Evolutionary conservation across 139 green algal genomes (phyloP).

Genomic region (Spirogloea muscicola): DNA sequence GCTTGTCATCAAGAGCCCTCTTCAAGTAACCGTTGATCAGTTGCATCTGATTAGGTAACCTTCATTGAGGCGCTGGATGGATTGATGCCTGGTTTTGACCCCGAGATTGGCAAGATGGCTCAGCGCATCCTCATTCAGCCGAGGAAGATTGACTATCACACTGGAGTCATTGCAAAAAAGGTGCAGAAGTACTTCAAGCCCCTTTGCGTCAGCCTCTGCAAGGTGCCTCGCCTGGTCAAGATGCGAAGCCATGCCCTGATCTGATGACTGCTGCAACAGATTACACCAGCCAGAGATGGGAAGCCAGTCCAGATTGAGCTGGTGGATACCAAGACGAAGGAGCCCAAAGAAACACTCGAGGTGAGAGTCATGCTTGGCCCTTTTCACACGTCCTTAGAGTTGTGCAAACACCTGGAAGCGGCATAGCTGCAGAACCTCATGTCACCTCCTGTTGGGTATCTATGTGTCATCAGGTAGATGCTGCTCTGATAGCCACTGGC

Average conservation of each 20-base stretch:
- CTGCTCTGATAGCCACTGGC: slow-evolving; percentile 91
- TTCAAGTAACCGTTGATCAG: neutral
- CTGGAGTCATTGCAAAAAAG: slow-evolving; percentile 76
- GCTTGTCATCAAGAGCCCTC: no score
- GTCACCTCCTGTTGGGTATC: neutral
- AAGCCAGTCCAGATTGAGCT: slow-evolving; percentile 96
- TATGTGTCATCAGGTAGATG: slow-evolving; percentile 49
- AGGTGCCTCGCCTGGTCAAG: no score
- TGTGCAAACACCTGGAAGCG: neutral
- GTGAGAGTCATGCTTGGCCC: slow-evolving; percentile 10
- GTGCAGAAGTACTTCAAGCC: no score
- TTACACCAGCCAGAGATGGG: slow-evolving; percentile 39
- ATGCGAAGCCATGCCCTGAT: neutral
- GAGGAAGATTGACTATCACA: slow-evolving; percentile 88
- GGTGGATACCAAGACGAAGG: slow-evolving; percentile 97
- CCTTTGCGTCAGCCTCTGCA: no score
- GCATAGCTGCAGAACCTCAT: no score
- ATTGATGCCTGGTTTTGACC: slow-evolving; percentile 98
- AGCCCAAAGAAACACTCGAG: slow-evolving; percentile 91
- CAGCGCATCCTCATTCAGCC: slow-evolving; percentile 89
- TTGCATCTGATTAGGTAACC: slow-evolving; percentile 90
- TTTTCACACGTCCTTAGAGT: neutral
- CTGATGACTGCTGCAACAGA: slow-evolving; percentile 17
- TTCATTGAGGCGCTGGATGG: slow-evolving; percentile 97
- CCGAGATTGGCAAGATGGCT: slow-evolving; percentile 86